phyloP scores from a whole-genome alignment of 805 yeast genomes.

The Metschnikowia lachancei region DNA sequence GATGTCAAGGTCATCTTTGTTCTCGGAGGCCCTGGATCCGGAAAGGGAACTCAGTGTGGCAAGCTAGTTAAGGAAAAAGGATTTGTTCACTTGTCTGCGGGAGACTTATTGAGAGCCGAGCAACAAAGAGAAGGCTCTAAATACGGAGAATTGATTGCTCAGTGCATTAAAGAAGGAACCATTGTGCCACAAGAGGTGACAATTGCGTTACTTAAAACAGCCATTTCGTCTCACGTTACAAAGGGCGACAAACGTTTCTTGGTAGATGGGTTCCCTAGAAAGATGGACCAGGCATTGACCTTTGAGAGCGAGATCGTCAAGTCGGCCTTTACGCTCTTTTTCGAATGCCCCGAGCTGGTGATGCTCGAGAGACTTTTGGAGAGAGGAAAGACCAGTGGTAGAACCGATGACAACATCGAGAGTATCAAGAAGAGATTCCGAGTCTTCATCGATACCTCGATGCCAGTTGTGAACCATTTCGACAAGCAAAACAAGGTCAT shows the following conservation, averaged over 20 bases:
- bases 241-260: slow-evolving; percentile 65
- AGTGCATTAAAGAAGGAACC: slow-evolving; percentile 78
- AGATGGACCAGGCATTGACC: slow-evolving; percentile 96
- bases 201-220: slow-evolving; percentile 74
- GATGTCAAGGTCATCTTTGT: slow-evolving; percentile 83
- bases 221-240: slow-evolving; percentile 55
- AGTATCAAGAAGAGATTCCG: slow-evolving; percentile 85
- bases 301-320: slow-evolving; percentile 77
- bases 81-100: slow-evolving; percentile 92
- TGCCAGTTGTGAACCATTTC: slow-evolving; percentile 89
- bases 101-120: slow-evolving; percentile 91
- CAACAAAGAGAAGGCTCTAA: slow-evolving; percentile 78
- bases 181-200: slow-evolving; percentile 96
- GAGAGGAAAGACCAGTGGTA: slow-evolving; percentile 93
- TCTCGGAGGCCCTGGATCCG: slow-evolving; percentile 97
- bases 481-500: slow-evolving; percentile 73
- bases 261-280: slow-evolving; percentile 95
- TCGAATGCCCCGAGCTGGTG: slow-evolving; percentile 77
- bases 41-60: slow-evolving; percentile 95
- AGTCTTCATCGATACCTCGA: slow-evolving; percentile 81
- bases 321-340: slow-evolving; percentile 68
- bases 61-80: slow-evolving; percentile 75
- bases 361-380: slow-evolving; percentile 83
- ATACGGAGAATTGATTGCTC: slow-evolving; percentile 81
- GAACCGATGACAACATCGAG: slow-evolving; percentile 90